A percentile compares a stretch with the other conserved stretches of the same genome.
Evolutionary conservation across 371 early-diverging fungal species (phyloP).

Genomic region (Mortierella sp.): DNA sequence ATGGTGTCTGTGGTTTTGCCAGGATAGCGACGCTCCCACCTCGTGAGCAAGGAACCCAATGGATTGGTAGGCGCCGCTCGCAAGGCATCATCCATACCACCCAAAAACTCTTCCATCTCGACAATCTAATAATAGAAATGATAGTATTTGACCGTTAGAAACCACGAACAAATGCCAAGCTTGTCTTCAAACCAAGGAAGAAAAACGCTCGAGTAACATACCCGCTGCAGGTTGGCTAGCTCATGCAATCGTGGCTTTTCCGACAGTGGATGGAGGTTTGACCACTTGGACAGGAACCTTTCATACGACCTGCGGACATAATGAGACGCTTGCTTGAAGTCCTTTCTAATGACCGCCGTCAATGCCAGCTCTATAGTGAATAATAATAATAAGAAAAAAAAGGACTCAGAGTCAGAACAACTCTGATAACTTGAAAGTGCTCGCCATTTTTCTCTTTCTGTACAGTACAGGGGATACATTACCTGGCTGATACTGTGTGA

Average conservation of each 20-base stretch:
- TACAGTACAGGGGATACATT: constrained; percentile 12
- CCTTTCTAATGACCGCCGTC: constrained; percentile 59
- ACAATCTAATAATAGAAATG: constrained; percentile 58
- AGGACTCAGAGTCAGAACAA: neutral
- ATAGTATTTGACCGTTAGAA: neutral
- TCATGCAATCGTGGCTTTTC: constrained; percentile 62
- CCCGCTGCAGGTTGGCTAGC: constrained; percentile 66
- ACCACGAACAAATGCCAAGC: too few species aligned
- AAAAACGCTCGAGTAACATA: constrained; percentile 27
- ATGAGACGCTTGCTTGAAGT: constrained; percentile 67
- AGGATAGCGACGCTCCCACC: constrained; percentile 47
- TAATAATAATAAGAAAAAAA: neutral
- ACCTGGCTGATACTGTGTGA: constrained; percentile 66
- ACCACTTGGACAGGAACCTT: constrained; percentile 65
- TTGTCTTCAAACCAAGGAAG: too few species aligned
- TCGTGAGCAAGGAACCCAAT: constrained; percentile 23
- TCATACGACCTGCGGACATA: constrained; percentile 68
- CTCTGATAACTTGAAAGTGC: neutral
- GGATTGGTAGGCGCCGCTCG: constrained; percentile 31
- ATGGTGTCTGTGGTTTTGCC: constrained; percentile 41
- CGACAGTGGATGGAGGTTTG: constrained; percentile 69
- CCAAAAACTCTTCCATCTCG: constrained; percentile 73
- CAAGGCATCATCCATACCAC: constrained; percentile 53
- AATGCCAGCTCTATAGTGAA: constrained; percentile 63
- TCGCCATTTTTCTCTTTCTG: neutral